Evolutionary conservation across 495 filamentous ascomycete genomes (phyloP).

Genomic region (Aspergillus olivimuriae): DNA sequence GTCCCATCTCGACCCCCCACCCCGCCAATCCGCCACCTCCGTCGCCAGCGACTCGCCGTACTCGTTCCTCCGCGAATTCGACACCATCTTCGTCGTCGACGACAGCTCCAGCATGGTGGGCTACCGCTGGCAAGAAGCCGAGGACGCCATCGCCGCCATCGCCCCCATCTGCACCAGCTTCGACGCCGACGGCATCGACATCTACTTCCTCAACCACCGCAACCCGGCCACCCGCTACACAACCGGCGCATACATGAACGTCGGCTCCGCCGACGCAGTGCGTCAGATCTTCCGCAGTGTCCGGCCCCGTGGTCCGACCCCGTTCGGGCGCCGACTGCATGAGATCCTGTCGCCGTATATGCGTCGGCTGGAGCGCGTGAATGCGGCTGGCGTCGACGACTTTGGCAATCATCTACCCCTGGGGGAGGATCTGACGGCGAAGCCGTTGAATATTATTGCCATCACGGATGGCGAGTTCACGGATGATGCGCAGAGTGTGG

Average conservation of each 20-base stretch:
- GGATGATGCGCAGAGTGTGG: conserved; percentile 71
- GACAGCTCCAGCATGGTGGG: conserved; percentile 88
- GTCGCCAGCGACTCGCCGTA: conserved; percentile 44
- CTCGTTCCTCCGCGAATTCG: conserved; percentile 78
- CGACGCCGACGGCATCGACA: conserved; percentile 87
- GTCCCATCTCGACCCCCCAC: conserved; percentile 1
- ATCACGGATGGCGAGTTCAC: conserved; percentile 86
- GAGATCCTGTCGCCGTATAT: conserved; percentile 72
- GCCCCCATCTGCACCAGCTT: conserved; percentile 77
- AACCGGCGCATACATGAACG: conserved; percentile 48
- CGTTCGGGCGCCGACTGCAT: conserved; percentile 67
- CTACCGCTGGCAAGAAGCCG: conserved; percentile 68
- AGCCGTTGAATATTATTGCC: conserved; percentile 88
- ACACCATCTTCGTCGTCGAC: conserved; percentile 92
- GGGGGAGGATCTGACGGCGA: conserved; percentile 30
- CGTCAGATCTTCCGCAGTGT: conserved; percentile 62
- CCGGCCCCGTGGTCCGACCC: conserved; percentile 59
- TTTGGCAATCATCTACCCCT: neutral
- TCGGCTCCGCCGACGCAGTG: conserved; percentile 48
- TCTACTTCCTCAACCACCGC: conserved; percentile 81
- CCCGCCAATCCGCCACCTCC: neutral
- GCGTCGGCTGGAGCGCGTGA: conserved; percentile 30
- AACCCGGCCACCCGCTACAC: conserved; percentile 14
- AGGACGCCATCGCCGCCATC: conserved; percentile 65
- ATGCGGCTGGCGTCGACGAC: conserved; percentile 16